Evolutionary conservation across 345 rosid genomes (phyloP), one percentile per base, ranked within the genome.

Genomic region (Eucalyptus albens): DNA sequence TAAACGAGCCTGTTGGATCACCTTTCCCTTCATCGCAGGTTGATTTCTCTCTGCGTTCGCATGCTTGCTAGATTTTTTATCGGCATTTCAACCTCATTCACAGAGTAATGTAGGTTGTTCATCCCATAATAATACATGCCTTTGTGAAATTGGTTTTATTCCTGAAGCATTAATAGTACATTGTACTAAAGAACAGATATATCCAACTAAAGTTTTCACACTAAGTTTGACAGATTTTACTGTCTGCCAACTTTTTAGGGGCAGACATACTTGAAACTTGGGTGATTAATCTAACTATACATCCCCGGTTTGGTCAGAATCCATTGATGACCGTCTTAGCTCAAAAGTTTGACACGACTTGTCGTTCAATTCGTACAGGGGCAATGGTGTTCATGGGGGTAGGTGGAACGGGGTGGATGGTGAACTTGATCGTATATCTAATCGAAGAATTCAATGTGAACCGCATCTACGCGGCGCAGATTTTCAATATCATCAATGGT

Each of bases 11-110:
- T 91, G 92, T 29, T 94, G 95, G 96, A 89, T 91, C 69, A 94
- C 96, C 55, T 91, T 93, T 42, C 95, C 94, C n/a, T 94, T 94
- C 92, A 89, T 93, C 22, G 83, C 88, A 19, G 96, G 96, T 95
- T 50, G 50, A n/a, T 88, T 42, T 80, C 15, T 45, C 89, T 60
- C 27, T 87, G 44, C 81, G 0, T 69, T 1, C 0, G 77, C 37
- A 65, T 65, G 77, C 77, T 15, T 6, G 10, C 13, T 33, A 17
- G 24, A 31, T 53, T 19, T 53, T 53, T 53, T 0, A 53, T 19
- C 81, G 7, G 44, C 44, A 69, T 17, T 33, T 69, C 11, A 69
- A 69, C 21, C 44, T 16, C 44, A 69, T 5, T 9, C 24, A 33
- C 81, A 69, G 2, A 69, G 81, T 17, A 31, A 8, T 67, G 80